Percentiles rank a stretch among this genome's conserved stretches.
phyloP scores from a whole-genome alignment of 2,329 filamentous ascomycete genomes.

The Epichloe glyceriae region DNA sequence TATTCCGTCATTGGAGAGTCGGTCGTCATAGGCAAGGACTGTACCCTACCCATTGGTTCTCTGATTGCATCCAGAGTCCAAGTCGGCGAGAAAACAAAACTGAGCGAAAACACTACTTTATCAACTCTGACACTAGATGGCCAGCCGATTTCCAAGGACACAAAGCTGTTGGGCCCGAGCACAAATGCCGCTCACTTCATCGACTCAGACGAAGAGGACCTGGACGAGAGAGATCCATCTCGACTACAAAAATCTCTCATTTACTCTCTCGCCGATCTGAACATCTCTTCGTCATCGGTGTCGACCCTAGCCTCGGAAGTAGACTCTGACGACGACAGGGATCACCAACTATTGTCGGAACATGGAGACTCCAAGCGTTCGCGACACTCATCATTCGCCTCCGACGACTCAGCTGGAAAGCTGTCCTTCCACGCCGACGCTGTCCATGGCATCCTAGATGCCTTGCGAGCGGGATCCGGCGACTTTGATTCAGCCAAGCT shows the following conservation, averaged over 20 bases:
- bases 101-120: conserved; percentile 24
- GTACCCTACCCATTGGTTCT: conserved; percentile 56
- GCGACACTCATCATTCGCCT: conserved; percentile 58
- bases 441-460: conserved; percentile 74
- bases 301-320: conserved; percentile 52
- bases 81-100: conserved; percentile 47
- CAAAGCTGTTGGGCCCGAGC: conserved; percentile 31
- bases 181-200: conserved; percentile 38
- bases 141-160: conserved; percentile 26
- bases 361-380: conserved; percentile 39
- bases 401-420: conserved; percentile 49
- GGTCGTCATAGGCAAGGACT: conserved; percentile 57
- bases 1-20: conserved; percentile 66
- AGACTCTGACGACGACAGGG: conserved; percentile 52
- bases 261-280: conserved; percentile 39
- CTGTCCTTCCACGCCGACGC: conserved; percentile 72
- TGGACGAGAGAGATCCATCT: conserved; percentile 36
- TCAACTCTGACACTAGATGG: conserved; percentile 25
- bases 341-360: conserved; percentile 43
- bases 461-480: conserved; percentile 58
- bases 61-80: conserved; percentile 69
- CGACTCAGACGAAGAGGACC: conserved; percentile 34
- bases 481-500: conserved; percentile 76
- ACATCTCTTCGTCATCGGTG: conserved; percentile 40
- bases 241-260: conserved; percentile 42